Conservation (phyloP, 2,329 filamentous ascomycete species). For the Arachnomyces sp. region DNA sequence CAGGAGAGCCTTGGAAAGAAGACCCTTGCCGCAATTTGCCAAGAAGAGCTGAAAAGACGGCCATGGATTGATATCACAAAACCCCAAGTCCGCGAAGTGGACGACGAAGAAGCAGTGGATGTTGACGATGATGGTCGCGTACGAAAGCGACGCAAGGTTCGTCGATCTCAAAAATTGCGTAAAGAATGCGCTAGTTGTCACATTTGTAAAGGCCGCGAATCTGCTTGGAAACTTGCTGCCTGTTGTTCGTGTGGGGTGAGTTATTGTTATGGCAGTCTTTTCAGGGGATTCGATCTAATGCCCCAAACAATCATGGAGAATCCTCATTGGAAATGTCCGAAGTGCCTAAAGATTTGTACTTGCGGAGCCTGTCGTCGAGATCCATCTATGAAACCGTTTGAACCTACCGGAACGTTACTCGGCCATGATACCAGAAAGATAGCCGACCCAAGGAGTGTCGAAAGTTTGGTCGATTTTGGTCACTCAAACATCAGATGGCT, state of each 20-base stretch:
- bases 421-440: constrained; percentile 87
- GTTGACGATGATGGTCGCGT: constrained; percentile 54
- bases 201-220: constrained; percentile 72
- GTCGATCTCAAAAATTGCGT: constrained; percentile 39
- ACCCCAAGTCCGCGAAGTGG: constrained; percentile 31
- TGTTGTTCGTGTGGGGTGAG: constrained; percentile 69
- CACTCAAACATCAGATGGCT: constrained; percentile 84
- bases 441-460: constrained; percentile 83
- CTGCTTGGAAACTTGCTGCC: constrained; percentile 73
- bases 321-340: constrained; percentile 79
- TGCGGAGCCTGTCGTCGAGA: constrained; percentile 70
- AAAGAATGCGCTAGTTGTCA: constrained; percentile 60
- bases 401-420: constrained; percentile 77
- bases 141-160: constrained; percentile 57
- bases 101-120: constrained; percentile 34
- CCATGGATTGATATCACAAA: constrained; percentile 79
- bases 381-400: constrained; percentile 65
- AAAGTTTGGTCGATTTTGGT: constrained; percentile 83
- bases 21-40: constrained; percentile 84
- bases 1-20: constrained; percentile 62
- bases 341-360: constrained; percentile 78
- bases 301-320: constrained; percentile 75
- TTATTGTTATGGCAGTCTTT: constrained; percentile 92
- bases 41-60: constrained; percentile 71
- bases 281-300: constrained; percentile 83